A percentile compares a stretch with the other conserved stretches of the same genome.
phyloP scores from a whole-genome alignment of 176 grass and related monocot genomes.

The Eragrostis curvula region DNA sequence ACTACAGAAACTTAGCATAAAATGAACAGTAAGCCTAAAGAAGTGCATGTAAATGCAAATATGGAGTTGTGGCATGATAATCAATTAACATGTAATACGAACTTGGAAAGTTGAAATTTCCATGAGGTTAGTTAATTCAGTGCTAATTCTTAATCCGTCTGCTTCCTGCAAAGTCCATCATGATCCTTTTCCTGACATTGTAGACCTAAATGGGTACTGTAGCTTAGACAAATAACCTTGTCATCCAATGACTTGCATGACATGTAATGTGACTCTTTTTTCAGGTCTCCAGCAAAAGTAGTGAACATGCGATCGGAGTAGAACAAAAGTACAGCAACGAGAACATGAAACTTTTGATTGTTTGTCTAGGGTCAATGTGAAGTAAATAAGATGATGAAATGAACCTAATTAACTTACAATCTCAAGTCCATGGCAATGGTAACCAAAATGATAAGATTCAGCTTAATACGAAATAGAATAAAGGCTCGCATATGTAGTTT shows the following conservation, averaged over 20 bases:
- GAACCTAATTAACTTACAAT: slow-evolving; percentile 18
- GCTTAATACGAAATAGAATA: neutral
- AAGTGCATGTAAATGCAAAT: slow-evolving; percentile 6
- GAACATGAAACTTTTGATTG: neutral
- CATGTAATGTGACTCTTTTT: slow-evolving; percentile 17
- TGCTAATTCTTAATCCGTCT: no score
- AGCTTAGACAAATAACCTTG: neutral
- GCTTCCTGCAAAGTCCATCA: neutral
- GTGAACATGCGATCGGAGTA: neutral
- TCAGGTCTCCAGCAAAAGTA: slow-evolving; percentile 27
- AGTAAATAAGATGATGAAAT: slow-evolving; percentile 17
- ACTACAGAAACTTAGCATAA: slow-evolving; percentile 1
- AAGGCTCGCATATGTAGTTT: neutral
- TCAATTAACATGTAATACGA: slow-evolving; percentile 13
- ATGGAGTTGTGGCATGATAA: neutral
- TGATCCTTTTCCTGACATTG: neutral
- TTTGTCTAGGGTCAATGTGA: slow-evolving; percentile 30
- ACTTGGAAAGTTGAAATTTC: neutral
- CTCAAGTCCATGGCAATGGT: neutral
- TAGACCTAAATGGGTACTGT: neutral
- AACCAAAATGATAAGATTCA: slow-evolving; percentile 11
- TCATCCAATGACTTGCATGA: neutral
- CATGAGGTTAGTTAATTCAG: no score
- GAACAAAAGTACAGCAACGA: neutral
- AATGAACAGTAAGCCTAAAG: slow-evolving; percentile 7